phyloP scores from a whole-genome alignment of 257 asterid species.

The Avicennia marina region DNA sequence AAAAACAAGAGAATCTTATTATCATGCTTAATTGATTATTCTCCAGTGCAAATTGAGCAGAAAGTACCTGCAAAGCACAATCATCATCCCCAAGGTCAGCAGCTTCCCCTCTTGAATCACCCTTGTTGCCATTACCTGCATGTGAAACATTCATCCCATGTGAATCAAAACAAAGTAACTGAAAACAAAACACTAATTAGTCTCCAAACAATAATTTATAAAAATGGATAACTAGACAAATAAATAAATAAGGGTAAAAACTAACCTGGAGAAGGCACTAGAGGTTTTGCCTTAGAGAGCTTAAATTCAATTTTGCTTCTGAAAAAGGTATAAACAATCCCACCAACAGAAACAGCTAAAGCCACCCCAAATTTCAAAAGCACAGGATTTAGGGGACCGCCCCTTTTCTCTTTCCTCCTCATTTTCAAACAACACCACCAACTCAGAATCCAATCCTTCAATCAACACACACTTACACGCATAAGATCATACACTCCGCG shows the following conservation, averaged over 20 bases:
- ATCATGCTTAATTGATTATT: too few relatives aligned
- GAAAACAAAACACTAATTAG: not conserved
- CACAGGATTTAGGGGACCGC: slow-evolving; percentile 30
- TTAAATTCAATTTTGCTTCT: slow-evolving; percentile 30
- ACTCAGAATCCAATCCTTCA: too few relatives aligned
- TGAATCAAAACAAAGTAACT: not conserved
- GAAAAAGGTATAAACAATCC: slow-evolving; percentile 52
- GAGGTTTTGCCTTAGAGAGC: slow-evolving; percentile 35
- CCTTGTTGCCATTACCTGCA: slow-evolving; percentile 29
- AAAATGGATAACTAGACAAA: not conserved
- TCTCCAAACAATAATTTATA: not conserved
- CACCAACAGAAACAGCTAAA: slow-evolving; percentile 69
- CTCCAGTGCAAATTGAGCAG: too few relatives aligned
- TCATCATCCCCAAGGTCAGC: slow-evolving; percentile 24
- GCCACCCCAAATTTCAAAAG: slow-evolving; percentile 64
- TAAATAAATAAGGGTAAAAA: not conserved
- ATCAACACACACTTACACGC: too few relatives aligned
- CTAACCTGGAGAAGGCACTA: slow-evolving; percentile 47
- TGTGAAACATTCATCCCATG: slow-evolving; percentile 15
- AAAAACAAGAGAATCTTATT: too few relatives aligned
- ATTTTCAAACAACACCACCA: slow-evolving; percentile 26
- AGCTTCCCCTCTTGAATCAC: slow-evolving; percentile 29
- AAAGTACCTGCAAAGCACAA: slow-evolving; percentile 26
- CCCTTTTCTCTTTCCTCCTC: slow-evolving; percentile 54
- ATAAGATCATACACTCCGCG: too few relatives aligned